These are phyloP conservation scores for Kuraishia ogatae DNA, from an alignment of 805 yeast species.

Conservation along the genomic window DNA sequence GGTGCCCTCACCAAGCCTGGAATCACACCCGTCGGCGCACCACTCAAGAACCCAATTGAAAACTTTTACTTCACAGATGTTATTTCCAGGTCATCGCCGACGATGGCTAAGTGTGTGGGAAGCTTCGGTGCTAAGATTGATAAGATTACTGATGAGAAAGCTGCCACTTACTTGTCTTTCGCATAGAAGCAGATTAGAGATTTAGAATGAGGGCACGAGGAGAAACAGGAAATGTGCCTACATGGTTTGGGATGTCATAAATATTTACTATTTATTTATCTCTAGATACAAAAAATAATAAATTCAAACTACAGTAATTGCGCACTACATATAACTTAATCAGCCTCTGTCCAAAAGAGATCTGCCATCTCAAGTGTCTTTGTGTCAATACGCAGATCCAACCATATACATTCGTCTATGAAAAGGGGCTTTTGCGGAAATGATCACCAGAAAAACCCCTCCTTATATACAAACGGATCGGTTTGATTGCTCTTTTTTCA, in stretches of 20 bases:
- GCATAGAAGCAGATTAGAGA: neutral
- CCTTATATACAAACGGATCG: neutral
- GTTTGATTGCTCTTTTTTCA: neutral
- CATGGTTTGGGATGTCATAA: neutral
- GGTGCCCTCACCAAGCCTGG: constrained; percentile 20
- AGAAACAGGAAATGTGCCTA: neutral
- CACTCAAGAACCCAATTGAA: constrained; percentile 62
- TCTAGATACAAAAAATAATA: neutral
- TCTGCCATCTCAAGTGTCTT: too few relatives aligned
- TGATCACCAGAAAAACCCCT: neutral
- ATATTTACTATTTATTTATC: neutral
- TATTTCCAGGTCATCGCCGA: constrained; percentile 78
- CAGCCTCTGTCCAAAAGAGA: too few relatives aligned
- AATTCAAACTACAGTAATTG: too few relatives aligned
- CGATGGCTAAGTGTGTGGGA: constrained; percentile 82
- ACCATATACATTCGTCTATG: neutral
- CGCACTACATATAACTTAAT: too few relatives aligned
- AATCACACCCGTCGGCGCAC: constrained; percentile 30
- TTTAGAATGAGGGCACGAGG: neutral
- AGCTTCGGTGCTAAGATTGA: constrained; percentile 62
- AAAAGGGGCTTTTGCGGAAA: neutral
- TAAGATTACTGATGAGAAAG: constrained; percentile 41
- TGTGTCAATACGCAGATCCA: neutral
- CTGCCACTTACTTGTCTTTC: constrained; percentile 6
- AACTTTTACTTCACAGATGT: constrained; percentile 87